Conservation (phyloP, 768 basidiomycete species). For the Strobilomyces dryophilus region DNA sequence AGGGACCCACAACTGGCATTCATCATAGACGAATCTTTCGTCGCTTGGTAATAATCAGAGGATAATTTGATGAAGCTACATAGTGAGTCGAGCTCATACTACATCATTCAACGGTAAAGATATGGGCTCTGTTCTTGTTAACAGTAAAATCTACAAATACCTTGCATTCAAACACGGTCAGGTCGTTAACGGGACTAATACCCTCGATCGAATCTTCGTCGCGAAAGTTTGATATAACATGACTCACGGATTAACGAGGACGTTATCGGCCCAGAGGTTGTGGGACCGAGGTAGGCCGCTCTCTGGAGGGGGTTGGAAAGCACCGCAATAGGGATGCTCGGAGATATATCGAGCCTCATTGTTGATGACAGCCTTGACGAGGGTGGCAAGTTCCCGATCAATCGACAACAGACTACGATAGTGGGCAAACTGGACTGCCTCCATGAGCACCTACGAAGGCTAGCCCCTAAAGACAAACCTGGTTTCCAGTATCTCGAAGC, state of each 20-base stretch:
- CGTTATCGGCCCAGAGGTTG: conserved; percentile 67
- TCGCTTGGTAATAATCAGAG: conserved; percentile 65
- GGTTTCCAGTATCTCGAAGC: conserved; percentile 80
- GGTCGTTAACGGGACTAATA: conserved; percentile 59
- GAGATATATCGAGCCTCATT: conserved; percentile 73
- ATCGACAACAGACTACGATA: conserved; percentile 56
- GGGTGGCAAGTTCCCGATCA: conserved; percentile 55
- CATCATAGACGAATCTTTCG: conserved; percentile 68
- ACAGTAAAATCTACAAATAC: conserved; percentile 27
- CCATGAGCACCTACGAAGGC: background rate
- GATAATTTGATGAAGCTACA: conserved; percentile 80
- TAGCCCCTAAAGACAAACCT: conserved; percentile 38
- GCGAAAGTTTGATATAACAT: background rate
- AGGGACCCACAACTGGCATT: conserved; percentile 55
- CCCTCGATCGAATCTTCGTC: background rate
- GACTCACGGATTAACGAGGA: conserved; percentile 70
- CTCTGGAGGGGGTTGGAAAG: conserved; percentile 79
- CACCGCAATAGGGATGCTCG: conserved; percentile 73
- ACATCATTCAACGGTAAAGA: background rate
- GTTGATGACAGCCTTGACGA: conserved; percentile 80
- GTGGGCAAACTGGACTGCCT: conserved; percentile 54
- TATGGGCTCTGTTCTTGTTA: background rate
- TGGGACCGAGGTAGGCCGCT: conserved; percentile 59
- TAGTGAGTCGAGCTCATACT: conserved; percentile 80
- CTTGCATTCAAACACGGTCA: conserved; percentile 81